Base-by-base conservation (phyloP, 2,329 filamentous ascomycete species). In the Neurospora crassa region DNA sequence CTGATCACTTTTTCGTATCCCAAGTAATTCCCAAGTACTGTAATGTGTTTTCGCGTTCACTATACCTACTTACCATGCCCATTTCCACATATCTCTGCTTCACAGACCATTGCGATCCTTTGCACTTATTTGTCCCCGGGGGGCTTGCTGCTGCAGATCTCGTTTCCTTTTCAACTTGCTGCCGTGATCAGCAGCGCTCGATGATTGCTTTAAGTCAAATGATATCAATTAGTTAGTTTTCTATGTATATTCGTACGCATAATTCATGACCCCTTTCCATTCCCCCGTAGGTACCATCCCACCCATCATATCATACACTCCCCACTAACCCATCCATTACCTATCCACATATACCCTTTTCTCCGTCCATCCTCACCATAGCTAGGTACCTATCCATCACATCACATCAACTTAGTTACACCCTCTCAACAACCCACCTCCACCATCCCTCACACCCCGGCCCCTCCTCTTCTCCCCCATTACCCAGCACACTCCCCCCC, bases 391-490 rank as follows among this genome's bases (percentile, higher is more conserved):
- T 37, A 7, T 14, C 53, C 7, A 20, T 11, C 37, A 40, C 37
- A n/a, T n/a, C 37, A 40, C 10, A 10, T 40, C 2, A 10, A 20
- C 34, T 37, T 43, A 8, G 20, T 2, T 42, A 96, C 76, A 96
- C 82, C 78, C 90, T 89, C 78, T 90, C 87, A 2, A 90, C 92
- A 78, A 98, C 90, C 95, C 95, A 98, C 77, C 88, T 88, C 88
- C 94, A 97, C 94, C 95, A 97, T 80, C 88, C 90, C 71, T 91
- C 89, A 41, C 93, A 89, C 37, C 91, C 91, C n/a, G 90, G 85
- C 11, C 87, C 90, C 70, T 91, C 90, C 70, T 91, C 87, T 78
- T 79, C 34, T 37, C 34, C 34, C 7, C 34, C 34, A 34, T 34
- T 87, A 2, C 47, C 53, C 79, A 79, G 83, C 73, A 91, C 89